These are phyloP conservation scores for Candida khao-thaluensis DNA, from an alignment of 805 yeast genomes.

Conservation along the genomic window DNA sequence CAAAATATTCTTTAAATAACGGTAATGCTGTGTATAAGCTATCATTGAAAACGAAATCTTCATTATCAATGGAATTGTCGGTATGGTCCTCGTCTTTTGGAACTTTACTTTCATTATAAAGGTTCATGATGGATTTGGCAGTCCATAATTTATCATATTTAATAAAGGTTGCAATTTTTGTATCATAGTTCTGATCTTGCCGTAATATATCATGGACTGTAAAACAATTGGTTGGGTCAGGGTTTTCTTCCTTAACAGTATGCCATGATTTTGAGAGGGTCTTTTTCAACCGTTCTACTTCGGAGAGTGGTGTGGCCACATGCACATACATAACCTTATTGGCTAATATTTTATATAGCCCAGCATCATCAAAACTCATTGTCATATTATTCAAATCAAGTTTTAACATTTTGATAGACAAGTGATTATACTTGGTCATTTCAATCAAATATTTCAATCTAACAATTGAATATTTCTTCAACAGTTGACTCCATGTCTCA, in stretches of 20 bases:
- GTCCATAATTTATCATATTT: slow-evolving; percentile 14
- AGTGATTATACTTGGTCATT: slow-evolving; percentile 2
- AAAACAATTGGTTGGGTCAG: slow-evolving; percentile 7
- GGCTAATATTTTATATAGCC: slow-evolving; percentile 11
- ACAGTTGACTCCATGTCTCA: background rate
- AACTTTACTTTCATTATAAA: slow-evolving; percentile 10
- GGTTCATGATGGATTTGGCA: slow-evolving; percentile 7
- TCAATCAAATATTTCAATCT: slow-evolving; percentile 11
- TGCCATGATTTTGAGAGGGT: slow-evolving; percentile 7
- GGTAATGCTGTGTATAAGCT: background rate
- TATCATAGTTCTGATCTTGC: slow-evolving; percentile 5
- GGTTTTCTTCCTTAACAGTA: slow-evolving; percentile 5
- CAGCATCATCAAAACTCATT: slow-evolving; percentile 12
- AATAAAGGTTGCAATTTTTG: slow-evolving; percentile 8
- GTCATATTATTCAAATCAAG: slow-evolving; percentile 7
- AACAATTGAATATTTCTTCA: slow-evolving; percentile 7
- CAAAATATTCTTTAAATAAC: background rate
- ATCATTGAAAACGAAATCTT: background rate
- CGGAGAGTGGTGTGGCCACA: background rate
- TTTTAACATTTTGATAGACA: slow-evolving; percentile 8
- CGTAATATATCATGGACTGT: slow-evolving; percentile 10
- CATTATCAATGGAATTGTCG: background rate
- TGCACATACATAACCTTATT: background rate
- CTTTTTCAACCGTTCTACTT: background rate
- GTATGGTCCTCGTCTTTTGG: slow-evolving; percentile 11